A percentile compares a stretch with the other conserved stretches of the same genome.
phyloP scores from a whole-genome alignment of 805 yeast species.

The Myxozyma vanderwaltii region DNA sequence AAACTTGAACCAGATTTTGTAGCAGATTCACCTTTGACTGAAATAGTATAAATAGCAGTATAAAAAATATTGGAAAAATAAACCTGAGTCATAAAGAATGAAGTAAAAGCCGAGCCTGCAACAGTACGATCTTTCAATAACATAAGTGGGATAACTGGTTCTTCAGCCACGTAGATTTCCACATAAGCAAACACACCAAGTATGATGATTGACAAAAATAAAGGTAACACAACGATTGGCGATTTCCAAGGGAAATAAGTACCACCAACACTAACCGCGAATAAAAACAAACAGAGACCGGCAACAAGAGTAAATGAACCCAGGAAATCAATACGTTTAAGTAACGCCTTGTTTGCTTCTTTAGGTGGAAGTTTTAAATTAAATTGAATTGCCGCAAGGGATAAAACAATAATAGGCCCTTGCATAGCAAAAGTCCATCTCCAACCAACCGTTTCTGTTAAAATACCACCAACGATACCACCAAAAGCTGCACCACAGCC shows the following conservation, averaged over 20 bases:
- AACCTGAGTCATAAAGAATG: slow-evolving; percentile 72
- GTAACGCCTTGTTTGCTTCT: slow-evolving; percentile 48
- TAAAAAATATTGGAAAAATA: slow-evolving; percentile 65
- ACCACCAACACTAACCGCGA: slow-evolving; percentile 69
- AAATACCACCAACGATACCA: slow-evolving; percentile 59
- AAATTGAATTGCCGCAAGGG: slow-evolving; percentile 41
- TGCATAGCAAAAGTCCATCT: slow-evolving; percentile 50
- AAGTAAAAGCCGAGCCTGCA: slow-evolving; percentile 63
- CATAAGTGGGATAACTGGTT: slow-evolving; percentile 68
- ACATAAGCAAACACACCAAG: slow-evolving; percentile 51
- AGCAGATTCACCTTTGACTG: slow-evolving; percentile 56
- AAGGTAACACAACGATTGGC: slow-evolving; percentile 44
- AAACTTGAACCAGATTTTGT: slow-evolving; percentile 58
- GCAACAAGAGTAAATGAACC: slow-evolving; percentile 64
- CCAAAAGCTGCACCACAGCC: slow-evolving; percentile 78
- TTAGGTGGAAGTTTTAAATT: slow-evolving; percentile 36
- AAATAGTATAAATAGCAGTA: slow-evolving; percentile 65
- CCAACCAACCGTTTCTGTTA: slow-evolving; percentile 64
- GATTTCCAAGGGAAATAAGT: slow-evolving; percentile 53
- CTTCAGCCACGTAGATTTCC: slow-evolving; percentile 55
- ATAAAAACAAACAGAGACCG: slow-evolving; percentile 58
- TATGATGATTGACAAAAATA: slow-evolving; percentile 42
- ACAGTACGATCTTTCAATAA: slow-evolving; percentile 62
- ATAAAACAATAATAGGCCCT: slow-evolving; percentile 47
- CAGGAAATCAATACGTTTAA: slow-evolving; percentile 62